Base-by-base conservation (phyloP, 805 yeast genomes). In the Ogataea polymorpha region DNA sequence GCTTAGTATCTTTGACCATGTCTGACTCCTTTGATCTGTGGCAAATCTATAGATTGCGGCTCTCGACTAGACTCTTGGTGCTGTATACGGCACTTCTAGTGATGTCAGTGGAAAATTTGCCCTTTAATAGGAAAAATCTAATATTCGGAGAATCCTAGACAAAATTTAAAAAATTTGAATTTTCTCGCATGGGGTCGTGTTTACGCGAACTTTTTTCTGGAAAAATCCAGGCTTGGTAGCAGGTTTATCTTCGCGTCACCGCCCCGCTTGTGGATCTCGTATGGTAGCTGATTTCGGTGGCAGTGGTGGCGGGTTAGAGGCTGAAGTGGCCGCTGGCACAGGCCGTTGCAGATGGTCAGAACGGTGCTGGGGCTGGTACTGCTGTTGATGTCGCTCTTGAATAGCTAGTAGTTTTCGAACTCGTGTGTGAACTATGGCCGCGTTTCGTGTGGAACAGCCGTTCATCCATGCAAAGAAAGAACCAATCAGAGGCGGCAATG, bases 401-500 rank as follows among this genome's bases (percentile, higher is more conserved):
- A 36, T 28, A 11, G 48, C 54, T 25, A 56, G 42, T 36, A 36
- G 40, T 32, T 52, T 59, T 2, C 50, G 40, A 1, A 53, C 51
- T 17, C 50, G 37, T 0, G 71, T 75, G 58, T 86, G 88, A 7
- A 89, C 72, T 53, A 87, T 55, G 0, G 91, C 90, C 0, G 96
- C 95, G 60, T 91, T 90, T 54, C 96, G 70, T 0, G 96, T 86
- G 6, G 95, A 86, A 57, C 96, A 86, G 2, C 81, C 86, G 56
- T 87, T 77, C 60, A 90, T 45, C 91, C 96, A 90, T 10, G 86
- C 67, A 40, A 89, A 74, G 26, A 89, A 63, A 2, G 80, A 70
- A 1, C 98, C 98, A 24, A 91, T 60, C 4, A 89, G 50, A 0
- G 98, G 98, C 0, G 91, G 82, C 24, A 91, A 66, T 2, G 90